Percentiles rank a stretch among this genome's conserved stretches.
phyloP scores from a whole-genome alignment of 1,284 basidiomycete species.

The Cryptococcus wingfieldii region DNA sequence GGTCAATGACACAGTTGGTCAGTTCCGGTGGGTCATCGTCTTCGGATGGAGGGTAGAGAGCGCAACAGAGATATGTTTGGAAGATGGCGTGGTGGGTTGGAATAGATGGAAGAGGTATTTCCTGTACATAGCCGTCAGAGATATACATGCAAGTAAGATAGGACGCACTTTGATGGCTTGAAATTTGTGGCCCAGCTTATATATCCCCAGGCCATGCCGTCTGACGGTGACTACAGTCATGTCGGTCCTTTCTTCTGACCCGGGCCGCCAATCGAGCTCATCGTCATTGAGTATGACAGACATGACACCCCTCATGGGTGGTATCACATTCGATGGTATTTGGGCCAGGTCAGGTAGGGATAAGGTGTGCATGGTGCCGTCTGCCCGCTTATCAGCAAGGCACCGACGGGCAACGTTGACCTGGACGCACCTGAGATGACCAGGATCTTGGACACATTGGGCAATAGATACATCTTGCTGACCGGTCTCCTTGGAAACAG shows the following conservation, averaged over 20 bases:
- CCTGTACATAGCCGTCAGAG: slow-evolving; percentile 51
- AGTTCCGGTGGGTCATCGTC: slow-evolving; percentile 51
- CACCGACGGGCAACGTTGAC: neutral
- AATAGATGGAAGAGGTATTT: slow-evolving; percentile 69
- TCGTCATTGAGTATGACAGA: slow-evolving; percentile 73
- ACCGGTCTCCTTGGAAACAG: slow-evolving; percentile 53
- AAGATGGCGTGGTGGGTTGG: slow-evolving; percentile 62
- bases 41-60: slow-evolving; percentile 47
- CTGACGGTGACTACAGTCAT: slow-evolving; percentile 77
- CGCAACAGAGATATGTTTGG: slow-evolving; percentile 66
- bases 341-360: slow-evolving; percentile 71
- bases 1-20: slow-evolving; percentile 69
- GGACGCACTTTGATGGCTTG: slow-evolving; percentile 57
- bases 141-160: slow-evolving; percentile 20
- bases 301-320: slow-evolving; percentile 71
- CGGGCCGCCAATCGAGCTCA: slow-evolving; percentile 60
- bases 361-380: slow-evolving; percentile 73
- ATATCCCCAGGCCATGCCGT: slow-evolving; percentile 63
- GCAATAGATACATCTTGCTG: slow-evolving; percentile 70
- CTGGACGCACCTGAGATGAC: slow-evolving; percentile 62
- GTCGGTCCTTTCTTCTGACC: slow-evolving; percentile 54
- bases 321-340: slow-evolving; percentile 58
- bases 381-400: slow-evolving; percentile 36
- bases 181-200: slow-evolving; percentile 60
- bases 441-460: slow-evolving; percentile 65